A percentile compares a stretch with the other conserved stretches of the same genome.
These are phyloP conservation scores for Trichophyton verrucosum DNA, from an alignment of 2,329 filamentous ascomycete species.

Conservation along the genomic window DNA sequence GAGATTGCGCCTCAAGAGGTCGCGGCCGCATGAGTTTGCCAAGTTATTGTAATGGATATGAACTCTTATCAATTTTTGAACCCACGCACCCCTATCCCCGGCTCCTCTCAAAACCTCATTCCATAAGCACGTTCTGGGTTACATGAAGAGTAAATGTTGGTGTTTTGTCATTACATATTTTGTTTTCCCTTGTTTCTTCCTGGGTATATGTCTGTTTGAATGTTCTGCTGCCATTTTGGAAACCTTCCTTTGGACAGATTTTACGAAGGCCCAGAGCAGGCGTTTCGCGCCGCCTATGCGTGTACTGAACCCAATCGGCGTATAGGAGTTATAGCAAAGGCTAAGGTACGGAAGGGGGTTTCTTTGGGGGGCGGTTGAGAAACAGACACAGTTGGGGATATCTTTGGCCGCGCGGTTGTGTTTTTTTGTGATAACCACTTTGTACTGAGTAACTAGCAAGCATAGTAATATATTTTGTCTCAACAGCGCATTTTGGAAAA, in stretches of 20 bases:
- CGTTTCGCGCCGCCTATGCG: not conserved
- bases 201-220: not conserved
- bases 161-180: not conserved
- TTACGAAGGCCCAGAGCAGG: not conserved
- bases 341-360: not conserved
- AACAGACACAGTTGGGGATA: not conserved
- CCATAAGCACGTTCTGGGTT: not conserved
- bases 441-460: not conserved
- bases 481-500: not conserved
- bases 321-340: not conserved
- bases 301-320: not conserved
- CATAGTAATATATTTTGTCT: not conserved
- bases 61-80: not conserved
- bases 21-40: not conserved
- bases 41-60: not conserved
- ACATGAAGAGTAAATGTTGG: not conserved
- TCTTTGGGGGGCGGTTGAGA: not conserved
- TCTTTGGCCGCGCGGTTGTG: not conserved
- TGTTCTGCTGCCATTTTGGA: not conserved
- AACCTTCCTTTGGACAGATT: not conserved
- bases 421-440: not conserved
- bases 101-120: not conserved
- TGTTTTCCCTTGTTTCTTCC: not conserved
- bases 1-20: constrained; percentile 29
- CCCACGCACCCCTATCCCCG: not conserved